Percentiles rank a stretch among this genome's conserved stretches.
Evolutionary conservation across 2,329 filamentous ascomycete species (phyloP).

Genomic region (Fonsecaea pedrosoi): DNA sequence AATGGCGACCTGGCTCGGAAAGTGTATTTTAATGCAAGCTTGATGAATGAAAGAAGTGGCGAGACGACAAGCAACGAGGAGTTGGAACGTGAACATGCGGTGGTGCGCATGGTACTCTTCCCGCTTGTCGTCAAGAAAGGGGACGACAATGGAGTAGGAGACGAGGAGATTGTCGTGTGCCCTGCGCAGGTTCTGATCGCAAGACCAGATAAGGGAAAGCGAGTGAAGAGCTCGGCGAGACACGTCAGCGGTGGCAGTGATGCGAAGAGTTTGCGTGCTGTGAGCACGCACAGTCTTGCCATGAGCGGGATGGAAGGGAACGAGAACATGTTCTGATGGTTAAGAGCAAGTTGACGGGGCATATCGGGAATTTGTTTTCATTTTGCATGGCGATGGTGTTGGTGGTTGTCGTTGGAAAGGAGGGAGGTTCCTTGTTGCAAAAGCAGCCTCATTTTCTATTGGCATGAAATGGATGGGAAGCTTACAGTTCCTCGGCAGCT

Average conservation of each 20-base stretch:
- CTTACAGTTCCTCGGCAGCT: constrained; percentile 7
- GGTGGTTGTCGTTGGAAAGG: not conserved
- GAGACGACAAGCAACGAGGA: constrained; percentile 76
- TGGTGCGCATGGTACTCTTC: constrained; percentile 92
- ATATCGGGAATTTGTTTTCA: not conserved
- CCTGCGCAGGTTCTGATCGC: constrained; percentile 92
- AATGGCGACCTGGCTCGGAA: constrained; percentile 88
- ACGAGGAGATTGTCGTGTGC: constrained; percentile 94
- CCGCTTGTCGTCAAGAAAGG: constrained; percentile 96
- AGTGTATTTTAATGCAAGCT: constrained; percentile 86
- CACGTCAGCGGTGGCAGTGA: constrained; percentile 50
- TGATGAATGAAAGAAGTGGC: constrained; percentile 92
- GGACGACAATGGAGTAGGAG: constrained; percentile 82
- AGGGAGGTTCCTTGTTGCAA: not conserved
- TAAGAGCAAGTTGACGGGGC: not conserved
- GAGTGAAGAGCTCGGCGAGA: constrained; percentile 47
- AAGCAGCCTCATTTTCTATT: constrained; percentile 1
- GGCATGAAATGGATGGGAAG: not conserved
- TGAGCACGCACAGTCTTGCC: constrained; percentile 50
- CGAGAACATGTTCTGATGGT: constrained; percentile 32
- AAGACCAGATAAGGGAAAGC: constrained; percentile 51
- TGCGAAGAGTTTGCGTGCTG: constrained; percentile 53
- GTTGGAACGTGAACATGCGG: constrained; percentile 74
- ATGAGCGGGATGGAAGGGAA: constrained; percentile 50
- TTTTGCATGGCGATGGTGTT: constrained; percentile 13